A percentile compares a stretch with the other conserved stretches of the same genome.
Conservation (phyloP, 345 rosid species). For the Rubroshorea leprosula region DNA sequence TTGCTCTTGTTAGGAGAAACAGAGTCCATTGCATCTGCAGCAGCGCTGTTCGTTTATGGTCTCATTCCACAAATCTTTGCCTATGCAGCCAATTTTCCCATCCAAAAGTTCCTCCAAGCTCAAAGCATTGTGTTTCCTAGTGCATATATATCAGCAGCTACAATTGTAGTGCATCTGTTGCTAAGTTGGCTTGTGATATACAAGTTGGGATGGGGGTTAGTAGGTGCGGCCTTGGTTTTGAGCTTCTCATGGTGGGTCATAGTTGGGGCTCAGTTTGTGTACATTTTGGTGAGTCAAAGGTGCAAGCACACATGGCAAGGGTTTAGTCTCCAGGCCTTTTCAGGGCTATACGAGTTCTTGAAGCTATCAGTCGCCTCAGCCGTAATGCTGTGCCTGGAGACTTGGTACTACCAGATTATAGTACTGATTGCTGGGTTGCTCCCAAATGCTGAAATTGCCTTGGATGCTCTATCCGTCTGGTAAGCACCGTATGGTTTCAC, state of each 20-base stretch:
- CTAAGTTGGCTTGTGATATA: conserved; percentile 36
- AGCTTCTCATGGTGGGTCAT: conserved; percentile 49
- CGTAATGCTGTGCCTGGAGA: conserved; percentile 51
- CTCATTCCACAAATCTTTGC: conserved; percentile 57
- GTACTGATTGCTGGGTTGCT: conserved; percentile 47
- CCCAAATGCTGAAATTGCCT: conserved; percentile 41
- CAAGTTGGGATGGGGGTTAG: conserved; percentile 28
- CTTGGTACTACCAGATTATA: conserved; percentile 44
- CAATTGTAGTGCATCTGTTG: conserved; percentile 28
- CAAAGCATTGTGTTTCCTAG: conserved; percentile 49
- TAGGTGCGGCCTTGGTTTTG: conserved; percentile 41
- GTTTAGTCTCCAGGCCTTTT: conserved; percentile 34
- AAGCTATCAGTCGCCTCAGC: conserved; percentile 49
- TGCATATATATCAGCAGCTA: conserved; percentile 39
- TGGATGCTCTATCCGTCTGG: conserved; percentile 53
- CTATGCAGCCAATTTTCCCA: conserved; percentile 48
- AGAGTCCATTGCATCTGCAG: conserved; percentile 35
- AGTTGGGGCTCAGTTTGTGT: conserved; percentile 37
- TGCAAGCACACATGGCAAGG: conserved; percentile 42
- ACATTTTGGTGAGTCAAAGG: conserved; percentile 32
- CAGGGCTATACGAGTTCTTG: conserved; percentile 33
- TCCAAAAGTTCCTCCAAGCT: conserved; percentile 49
- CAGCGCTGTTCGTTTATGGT: conserved; percentile 42
- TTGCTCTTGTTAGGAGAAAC: conserved; percentile 44
- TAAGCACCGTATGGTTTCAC: conserved; percentile 8